Conservation (phyloP, 176 grass and related monocot species). For the Aegilops bicornis region DNA sequence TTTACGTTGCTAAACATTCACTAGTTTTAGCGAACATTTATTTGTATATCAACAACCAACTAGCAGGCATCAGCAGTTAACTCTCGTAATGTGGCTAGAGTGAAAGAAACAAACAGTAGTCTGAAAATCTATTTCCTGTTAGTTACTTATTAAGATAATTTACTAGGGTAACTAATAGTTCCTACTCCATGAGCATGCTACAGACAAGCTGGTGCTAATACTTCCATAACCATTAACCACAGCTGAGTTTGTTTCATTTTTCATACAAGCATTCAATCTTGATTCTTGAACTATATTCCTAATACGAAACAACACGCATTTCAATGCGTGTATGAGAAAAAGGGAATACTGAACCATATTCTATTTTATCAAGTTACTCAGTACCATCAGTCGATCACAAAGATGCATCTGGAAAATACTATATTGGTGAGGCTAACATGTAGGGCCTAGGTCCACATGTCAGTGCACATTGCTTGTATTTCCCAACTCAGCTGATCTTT, state of each 20-base stretch:
- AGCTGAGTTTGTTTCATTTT: neutral
- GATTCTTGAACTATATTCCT: neutral
- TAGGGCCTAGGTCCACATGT: neutral
- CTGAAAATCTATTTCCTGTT: neutral
- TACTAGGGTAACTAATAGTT: neutral
- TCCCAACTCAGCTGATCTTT: neutral
- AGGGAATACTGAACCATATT: neutral
- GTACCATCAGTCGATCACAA: neutral
- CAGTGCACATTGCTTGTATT: neutral
- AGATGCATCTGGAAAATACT: neutral
- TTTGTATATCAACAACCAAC: slow-evolving; percentile 2
- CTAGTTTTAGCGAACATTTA: neutral
- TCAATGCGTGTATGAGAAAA: neutral
- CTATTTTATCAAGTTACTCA: neutral
- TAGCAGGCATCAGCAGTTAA: slow-evolving; percentile 19
- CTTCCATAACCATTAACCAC: neutral
- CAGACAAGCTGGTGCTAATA: neutral
- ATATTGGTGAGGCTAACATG: neutral
- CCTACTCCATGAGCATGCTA: neutral
- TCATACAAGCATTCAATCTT: neutral
- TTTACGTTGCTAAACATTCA: neutral
- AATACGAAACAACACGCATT: neutral
- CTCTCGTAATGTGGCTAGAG: neutral
- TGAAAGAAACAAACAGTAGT: neutral
- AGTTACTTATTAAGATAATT: slow-evolving; percentile 2